These are phyloP conservation scores for Leonotis leonurus DNA, from an alignment of 257 asterid genomes.

Conservation along the genomic window DNA sequence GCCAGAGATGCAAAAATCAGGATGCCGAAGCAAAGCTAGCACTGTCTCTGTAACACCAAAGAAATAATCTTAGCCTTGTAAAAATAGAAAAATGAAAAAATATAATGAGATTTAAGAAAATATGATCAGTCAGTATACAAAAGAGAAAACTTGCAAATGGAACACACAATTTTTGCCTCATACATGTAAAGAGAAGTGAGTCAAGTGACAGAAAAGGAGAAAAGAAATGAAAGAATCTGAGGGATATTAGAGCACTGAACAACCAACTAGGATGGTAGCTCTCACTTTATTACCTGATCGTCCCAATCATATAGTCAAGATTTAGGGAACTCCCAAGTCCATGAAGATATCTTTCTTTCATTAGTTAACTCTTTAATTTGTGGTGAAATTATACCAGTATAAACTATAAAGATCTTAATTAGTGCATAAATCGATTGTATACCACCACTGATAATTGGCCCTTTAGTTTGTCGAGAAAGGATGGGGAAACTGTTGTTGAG, in stretches of 20 bases:
- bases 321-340: background rate
- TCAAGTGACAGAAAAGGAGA: background rate
- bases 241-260: background rate
- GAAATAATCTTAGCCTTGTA: too few species aligned
- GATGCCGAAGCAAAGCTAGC: slow-evolving; percentile 92
- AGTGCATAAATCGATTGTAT: too few species aligned
- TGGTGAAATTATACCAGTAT: background rate
- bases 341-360: background rate
- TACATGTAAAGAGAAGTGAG: background rate
- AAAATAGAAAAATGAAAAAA: background rate
- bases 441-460: too few species aligned
- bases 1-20: slow-evolving; percentile 89
- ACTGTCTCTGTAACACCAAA: slow-evolving; percentile 72
- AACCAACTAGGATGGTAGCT: background rate
- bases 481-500: background rate
- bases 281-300: background rate
- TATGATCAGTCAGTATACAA: background rate
- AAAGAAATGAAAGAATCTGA: background rate
- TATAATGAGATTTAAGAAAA: background rate
- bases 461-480: background rate
- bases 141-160: background rate
- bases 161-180: background rate
- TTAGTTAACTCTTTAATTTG: background rate
- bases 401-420: too few species aligned
- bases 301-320: background rate